A percentile compares a stretch with the other conserved stretches of the same genome.
phyloP scores from a whole-genome alignment of 495 filamentous ascomycete species.

The Talaromyces proteolyticus region DNA sequence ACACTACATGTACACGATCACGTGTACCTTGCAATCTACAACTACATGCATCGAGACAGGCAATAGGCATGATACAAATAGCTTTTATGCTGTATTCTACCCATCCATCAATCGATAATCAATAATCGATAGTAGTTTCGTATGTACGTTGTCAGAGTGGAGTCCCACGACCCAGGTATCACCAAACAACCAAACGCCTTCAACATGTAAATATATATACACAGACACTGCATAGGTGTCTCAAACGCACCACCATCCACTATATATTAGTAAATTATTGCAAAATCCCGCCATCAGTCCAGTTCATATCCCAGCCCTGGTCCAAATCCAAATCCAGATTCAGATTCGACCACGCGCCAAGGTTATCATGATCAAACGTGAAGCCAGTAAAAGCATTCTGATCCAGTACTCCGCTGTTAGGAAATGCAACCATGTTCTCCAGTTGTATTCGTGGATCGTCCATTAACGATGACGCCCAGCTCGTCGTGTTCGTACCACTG shows the following conservation, averaged over 20 bases:
- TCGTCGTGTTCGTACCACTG: not conserved
- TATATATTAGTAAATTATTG: not conserved
- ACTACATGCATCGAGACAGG: too few relatives aligned
- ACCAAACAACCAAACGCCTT: too few relatives aligned
- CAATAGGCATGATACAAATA: too few relatives aligned
- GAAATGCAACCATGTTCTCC: conserved; percentile 7
- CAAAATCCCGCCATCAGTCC: conserved; percentile 15
- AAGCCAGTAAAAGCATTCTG: conserved; percentile 12
- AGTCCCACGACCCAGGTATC: too few relatives aligned
- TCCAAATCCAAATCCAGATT: conserved; percentile 29
- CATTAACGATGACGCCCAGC: not conserved
- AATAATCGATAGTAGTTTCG: too few relatives aligned
- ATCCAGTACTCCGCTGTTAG: conserved; percentile 13
- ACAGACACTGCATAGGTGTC: not conserved
- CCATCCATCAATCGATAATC: too few relatives aligned
- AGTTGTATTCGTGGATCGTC: conserved; percentile 13
- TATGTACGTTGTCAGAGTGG: too few relatives aligned
- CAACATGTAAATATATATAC: not conserved
- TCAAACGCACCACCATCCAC: not conserved
- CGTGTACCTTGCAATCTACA: too few relatives aligned
- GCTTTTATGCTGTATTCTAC: too few relatives aligned
- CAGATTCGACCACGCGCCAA: conserved; percentile 19
- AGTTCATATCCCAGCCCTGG: conserved; percentile 34
- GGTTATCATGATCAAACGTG: not conserved
- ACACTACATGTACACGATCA: too few relatives aligned